Conservation (phyloP, 352 stramenopile species). For the Pseudoperonospora humuli region DNA sequence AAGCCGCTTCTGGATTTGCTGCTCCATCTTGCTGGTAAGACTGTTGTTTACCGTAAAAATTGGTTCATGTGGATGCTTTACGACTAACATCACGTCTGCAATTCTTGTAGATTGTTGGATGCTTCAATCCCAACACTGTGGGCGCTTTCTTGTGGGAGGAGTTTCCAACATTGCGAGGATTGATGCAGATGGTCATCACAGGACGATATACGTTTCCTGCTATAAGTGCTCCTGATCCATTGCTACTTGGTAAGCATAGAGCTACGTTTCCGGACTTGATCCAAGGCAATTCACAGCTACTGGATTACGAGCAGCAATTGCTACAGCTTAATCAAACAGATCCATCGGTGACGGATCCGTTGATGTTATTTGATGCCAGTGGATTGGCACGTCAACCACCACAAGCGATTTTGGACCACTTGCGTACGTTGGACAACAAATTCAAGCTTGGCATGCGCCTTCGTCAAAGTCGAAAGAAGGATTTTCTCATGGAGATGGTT, state of each 20-base stretch:
- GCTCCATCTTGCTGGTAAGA: conserved; percentile 73
- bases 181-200: conserved; percentile 86
- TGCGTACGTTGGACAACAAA: conserved; percentile 58
- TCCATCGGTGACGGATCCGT: conserved; percentile 34
- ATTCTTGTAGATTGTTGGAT: conserved; percentile 31
- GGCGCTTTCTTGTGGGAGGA: conserved; percentile 68
- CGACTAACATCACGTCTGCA: not conserved
- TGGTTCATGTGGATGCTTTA: not conserved
- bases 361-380: conserved; percentile 69
- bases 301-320: conserved; percentile 70
- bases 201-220: conserved; percentile 65
- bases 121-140: conserved; percentile 74
- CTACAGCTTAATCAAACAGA: conserved; percentile 36
- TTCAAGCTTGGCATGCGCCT: conserved; percentile 74
- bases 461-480: conserved; percentile 62
- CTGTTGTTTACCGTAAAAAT: not conserved
- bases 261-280: conserved; percentile 44
- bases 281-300: conserved; percentile 51
- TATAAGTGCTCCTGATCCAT: conserved; percentile 40
- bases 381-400: conserved; percentile 64
- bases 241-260: conserved; percentile 56
- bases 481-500: conserved; percentile 87
- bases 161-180: conserved; percentile 59
- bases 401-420: conserved; percentile 62
- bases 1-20: conserved; percentile 79